Base-by-base conservation (phyloP, 2,329 filamentous ascomycete genomes). In the Sclerotiophoma versabilis region DNA sequence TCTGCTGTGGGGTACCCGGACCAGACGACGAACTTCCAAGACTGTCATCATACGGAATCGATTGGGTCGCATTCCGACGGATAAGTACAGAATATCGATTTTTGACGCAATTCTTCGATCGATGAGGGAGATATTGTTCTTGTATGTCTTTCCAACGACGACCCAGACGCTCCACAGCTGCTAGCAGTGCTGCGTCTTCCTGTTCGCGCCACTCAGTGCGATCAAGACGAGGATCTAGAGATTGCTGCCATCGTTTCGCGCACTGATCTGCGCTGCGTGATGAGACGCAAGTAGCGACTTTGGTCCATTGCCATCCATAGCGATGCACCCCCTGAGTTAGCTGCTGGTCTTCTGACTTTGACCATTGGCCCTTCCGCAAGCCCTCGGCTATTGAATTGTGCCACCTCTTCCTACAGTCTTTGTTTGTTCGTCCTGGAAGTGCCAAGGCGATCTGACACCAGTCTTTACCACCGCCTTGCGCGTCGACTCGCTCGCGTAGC, bases 201-300 rank as follows among this genome's bases (percentile, higher is more conserved):
- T 61, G 47, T 8, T 72, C 68, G 9, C 62, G 65, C 75, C 75
- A 77, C 50, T 75, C 71, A 39, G 70, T 75, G 27, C 70, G 74
- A 51, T 77, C 69, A 43, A 80, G 63, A 17, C 71, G 68, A 3
- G 78, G 78, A 54, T 79, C 75, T 2, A 80, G 71, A 8, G 72
- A 76, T 23, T 77, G 76, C 37, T 78, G 76, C 78, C 78, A 80
- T 36, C 78, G 68, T 57, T 80, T 80, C n/a, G 78, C 76, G 56
- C 78, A 80, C 65, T 80, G 75, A 42, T 77, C 75, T 53, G 75
- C 75, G 60, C 73, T 75, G 22, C 77, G 65, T 19, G 68, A 73
- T 20, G 65, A 68, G 9, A 79, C 74, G 7, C 69, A 64, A 27
- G 72, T 69, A 34, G 77, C 76, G 11, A 79, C 75, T n/a, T 74